Conservation (phyloP, 2,329 filamentous ascomycete genomes). For the Graphilbum ipis-grandicollis region DNA sequence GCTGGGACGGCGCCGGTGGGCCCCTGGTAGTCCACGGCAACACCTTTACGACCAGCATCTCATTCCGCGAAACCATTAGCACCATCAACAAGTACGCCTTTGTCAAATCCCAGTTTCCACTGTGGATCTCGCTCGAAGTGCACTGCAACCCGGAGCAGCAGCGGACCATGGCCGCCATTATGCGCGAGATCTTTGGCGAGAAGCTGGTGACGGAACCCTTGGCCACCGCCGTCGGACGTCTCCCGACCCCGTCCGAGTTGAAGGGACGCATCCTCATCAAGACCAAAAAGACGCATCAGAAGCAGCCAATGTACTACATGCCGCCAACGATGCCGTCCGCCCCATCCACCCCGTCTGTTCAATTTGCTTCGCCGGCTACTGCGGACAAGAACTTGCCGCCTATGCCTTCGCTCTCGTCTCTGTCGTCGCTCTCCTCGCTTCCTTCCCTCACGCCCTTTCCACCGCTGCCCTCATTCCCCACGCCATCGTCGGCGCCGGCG, state of each 20-base stretch:
- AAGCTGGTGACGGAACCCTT: slow-evolving; percentile 63
- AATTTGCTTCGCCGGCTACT: no score
- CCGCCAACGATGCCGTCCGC: neutral
- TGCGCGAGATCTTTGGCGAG: slow-evolving; percentile 69
- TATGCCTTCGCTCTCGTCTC: slow-evolving; percentile 2
- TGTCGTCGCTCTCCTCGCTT: neutral
- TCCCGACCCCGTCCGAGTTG: slow-evolving; percentile 77
- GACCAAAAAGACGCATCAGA: slow-evolving; percentile 61
- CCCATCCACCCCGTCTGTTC: neutral
- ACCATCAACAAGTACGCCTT: slow-evolving; percentile 95
- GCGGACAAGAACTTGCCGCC: no score
- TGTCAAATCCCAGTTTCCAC: slow-evolving; percentile 64
- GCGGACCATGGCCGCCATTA: slow-evolving; percentile 72
- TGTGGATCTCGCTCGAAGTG: slow-evolving; percentile 91
- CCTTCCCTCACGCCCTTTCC: neutral
- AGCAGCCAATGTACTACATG: neutral
- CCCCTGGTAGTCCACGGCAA: slow-evolving; percentile 84
- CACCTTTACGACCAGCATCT: slow-evolving; percentile 74
- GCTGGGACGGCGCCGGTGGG: slow-evolving; percentile 85
- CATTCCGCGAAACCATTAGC: slow-evolving; percentile 80
- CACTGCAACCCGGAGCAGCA: slow-evolving; percentile 80
- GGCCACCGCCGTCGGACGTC: slow-evolving; percentile 44
- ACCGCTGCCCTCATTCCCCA: slow-evolving; percentile 11
- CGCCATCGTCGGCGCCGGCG: neutral
- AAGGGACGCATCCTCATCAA: slow-evolving; percentile 79